phyloP scores from a whole-genome alignment of 164 flowering plant species.

The Stephania yunnanensis region DNA sequence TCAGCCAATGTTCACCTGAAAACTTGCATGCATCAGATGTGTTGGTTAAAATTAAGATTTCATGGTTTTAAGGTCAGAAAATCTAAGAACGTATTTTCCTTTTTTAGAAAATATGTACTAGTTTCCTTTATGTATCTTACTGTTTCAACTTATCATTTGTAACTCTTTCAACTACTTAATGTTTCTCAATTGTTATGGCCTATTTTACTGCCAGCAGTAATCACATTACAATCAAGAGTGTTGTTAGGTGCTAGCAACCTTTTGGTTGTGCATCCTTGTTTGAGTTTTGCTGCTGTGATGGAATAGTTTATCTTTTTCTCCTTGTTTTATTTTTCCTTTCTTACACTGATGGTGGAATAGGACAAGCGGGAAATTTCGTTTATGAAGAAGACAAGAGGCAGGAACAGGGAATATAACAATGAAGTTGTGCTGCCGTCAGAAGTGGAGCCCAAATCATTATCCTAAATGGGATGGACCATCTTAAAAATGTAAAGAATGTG shows the following conservation, averaged over 20 bases:
- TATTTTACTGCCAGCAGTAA: background rate
- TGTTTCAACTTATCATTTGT: background rate
- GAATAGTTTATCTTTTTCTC: background rate
- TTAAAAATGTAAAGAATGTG: background rate
- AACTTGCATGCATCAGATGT: background rate
- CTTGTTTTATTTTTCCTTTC: background rate
- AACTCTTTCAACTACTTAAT: background rate
- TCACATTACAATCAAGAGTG: background rate
- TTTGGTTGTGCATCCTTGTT: background rate
- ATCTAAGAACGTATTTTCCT: background rate
- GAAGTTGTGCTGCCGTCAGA: background rate
- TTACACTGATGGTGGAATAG: background rate
- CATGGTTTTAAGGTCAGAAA: background rate
- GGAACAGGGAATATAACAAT: background rate
- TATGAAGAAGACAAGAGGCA: constrained; percentile 9
- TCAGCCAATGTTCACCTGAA: background rate
- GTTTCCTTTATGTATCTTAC: background rate
- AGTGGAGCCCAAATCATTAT: constrained; percentile 1
- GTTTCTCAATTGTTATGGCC: background rate
- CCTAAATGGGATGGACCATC: constrained; percentile 1
- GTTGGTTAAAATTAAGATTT: background rate
- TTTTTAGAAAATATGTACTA: background rate
- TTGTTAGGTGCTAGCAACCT: background rate
- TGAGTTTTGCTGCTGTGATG: background rate
- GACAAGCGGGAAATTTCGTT: background rate